phyloP scores from a whole-genome alignment of 306 rosid genomes.

The Rosa persica region DNA sequence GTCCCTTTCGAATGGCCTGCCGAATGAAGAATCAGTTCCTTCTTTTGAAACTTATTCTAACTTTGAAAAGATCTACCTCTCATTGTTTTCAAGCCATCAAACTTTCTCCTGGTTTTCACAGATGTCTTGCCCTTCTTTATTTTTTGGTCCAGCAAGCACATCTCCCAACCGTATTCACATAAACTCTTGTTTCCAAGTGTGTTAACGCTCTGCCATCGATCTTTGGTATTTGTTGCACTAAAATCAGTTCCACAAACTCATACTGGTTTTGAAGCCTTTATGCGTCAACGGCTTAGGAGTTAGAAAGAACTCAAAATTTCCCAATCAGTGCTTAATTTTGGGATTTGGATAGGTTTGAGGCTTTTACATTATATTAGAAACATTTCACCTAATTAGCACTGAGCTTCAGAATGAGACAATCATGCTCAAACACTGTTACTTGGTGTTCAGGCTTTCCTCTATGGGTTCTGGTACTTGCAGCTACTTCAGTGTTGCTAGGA shows the following conservation, averaged over 20 bases:
- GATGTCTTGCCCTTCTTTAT: neutral
- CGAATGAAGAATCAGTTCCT: conserved; percentile 17
- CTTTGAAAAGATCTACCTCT: neutral
- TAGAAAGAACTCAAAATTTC: neutral
- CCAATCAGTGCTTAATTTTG: neutral
- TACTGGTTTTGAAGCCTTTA: neutral
- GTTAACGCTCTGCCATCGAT: neutral
- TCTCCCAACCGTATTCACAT: neutral
- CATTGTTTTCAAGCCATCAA: conserved; percentile 16
- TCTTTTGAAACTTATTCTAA: conserved; percentile 8
- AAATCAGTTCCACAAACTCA: neutral
- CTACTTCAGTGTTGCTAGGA: conserved; percentile 36
- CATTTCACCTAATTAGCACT: neutral
- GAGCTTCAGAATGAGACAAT: conserved; percentile 45
- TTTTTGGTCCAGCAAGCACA: neutral
- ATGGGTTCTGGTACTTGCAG: conserved; percentile 38
- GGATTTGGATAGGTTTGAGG: neutral
- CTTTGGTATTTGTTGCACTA: conserved; percentile 2
- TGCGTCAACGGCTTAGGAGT: neutral
- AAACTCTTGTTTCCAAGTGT: neutral
- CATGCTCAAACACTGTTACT: conserved; percentile 31
- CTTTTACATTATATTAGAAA: neutral
- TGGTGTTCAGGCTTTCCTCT: conserved; percentile 40
- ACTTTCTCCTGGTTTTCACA: conserved; percentile 3
- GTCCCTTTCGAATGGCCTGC: conserved; percentile 2